phyloP scores from a whole-genome alignment of 2,329 filamentous ascomycete genomes.

The Scolecobasidium constrictum region DNA sequence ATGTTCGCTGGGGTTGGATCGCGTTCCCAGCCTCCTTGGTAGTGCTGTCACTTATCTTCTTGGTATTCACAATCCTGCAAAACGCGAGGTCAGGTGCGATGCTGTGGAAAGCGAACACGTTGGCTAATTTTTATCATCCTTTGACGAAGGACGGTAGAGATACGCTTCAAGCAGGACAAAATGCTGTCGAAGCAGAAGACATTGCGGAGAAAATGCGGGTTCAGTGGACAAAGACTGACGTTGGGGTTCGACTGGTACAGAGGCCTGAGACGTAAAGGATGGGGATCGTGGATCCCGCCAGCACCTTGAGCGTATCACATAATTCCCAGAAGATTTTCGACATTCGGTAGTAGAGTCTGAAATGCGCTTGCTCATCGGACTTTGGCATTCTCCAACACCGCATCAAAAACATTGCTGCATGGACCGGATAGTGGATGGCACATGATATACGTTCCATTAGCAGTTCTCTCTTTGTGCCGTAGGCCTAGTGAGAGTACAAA shows the following conservation, averaged over 20 bases:
- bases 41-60: slow-evolving; percentile 1
- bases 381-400: too few relatives aligned
- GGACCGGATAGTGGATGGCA: too few relatives aligned
- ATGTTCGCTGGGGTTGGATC: slow-evolving; percentile 7
- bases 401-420: too few relatives aligned
- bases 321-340: too few relatives aligned
- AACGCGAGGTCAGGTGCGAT: slow-evolving; percentile 6
- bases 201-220: slow-evolving; percentile 3
- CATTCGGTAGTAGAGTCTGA: too few relatives aligned
- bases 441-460: too few relatives aligned
- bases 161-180: neutral
- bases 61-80: slow-evolving; percentile 2
- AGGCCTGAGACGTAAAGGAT: too few relatives aligned
- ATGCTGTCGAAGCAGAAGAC: neutral
- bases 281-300: too few relatives aligned
- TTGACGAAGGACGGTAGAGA: slow-evolving; percentile 6
- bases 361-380: too few relatives aligned
- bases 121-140: slow-evolving; percentile 3
- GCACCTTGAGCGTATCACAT: too few relatives aligned
- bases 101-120: slow-evolving; percentile 7
- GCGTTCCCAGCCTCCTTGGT: slow-evolving; percentile 2
- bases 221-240: slow-evolving; percentile 4
- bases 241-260: slow-evolving; percentile 3
- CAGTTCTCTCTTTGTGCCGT: too few relatives aligned
- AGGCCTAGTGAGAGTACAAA: too few relatives aligned